phyloP scores from a whole-genome alignment of 129 eudicot genomes.

The Artemisia argyi region DNA sequence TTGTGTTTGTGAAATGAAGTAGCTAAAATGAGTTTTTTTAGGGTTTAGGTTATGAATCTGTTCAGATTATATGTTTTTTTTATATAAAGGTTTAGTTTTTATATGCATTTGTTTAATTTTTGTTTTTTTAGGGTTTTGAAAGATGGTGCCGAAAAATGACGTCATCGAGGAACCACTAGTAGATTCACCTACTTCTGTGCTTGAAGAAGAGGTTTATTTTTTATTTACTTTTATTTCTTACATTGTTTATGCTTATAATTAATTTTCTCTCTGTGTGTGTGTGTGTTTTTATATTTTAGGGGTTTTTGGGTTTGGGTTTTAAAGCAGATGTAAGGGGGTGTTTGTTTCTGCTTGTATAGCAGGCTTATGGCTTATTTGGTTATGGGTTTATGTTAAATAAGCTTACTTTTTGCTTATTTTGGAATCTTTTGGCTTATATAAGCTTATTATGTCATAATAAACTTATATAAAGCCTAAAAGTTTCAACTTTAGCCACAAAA shows the following conservation, averaged over 20 bases:
- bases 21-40: not conserved
- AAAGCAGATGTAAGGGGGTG: too few relatives aligned
- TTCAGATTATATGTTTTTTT: not conserved
- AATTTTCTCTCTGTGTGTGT: not conserved
- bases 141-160: slow-evolving; percentile 52
- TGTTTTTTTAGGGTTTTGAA: slow-evolving; percentile 28
- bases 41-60: not conserved
- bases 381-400: too few relatives aligned
- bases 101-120: not conserved
- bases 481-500: too few relatives aligned
- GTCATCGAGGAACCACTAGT: slow-evolving; percentile 47
- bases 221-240: not conserved
- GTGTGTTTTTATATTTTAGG: too few relatives aligned
- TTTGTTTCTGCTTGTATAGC: too few relatives aligned
- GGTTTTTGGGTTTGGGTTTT: too few relatives aligned
- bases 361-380: too few relatives aligned
- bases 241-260: too few relatives aligned
- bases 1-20: not conserved
- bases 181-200: slow-evolving; percentile 96
- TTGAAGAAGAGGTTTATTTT: slow-evolving; percentile 68
- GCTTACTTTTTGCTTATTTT: too few relatives aligned
- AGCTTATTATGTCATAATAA: too few relatives aligned
- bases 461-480: too few relatives aligned
- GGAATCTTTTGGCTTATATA: too few relatives aligned
- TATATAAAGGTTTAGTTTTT: not conserved